phyloP scores from a whole-genome alignment of 805 yeast species.

The Nakazawaea pomicola region DNA sequence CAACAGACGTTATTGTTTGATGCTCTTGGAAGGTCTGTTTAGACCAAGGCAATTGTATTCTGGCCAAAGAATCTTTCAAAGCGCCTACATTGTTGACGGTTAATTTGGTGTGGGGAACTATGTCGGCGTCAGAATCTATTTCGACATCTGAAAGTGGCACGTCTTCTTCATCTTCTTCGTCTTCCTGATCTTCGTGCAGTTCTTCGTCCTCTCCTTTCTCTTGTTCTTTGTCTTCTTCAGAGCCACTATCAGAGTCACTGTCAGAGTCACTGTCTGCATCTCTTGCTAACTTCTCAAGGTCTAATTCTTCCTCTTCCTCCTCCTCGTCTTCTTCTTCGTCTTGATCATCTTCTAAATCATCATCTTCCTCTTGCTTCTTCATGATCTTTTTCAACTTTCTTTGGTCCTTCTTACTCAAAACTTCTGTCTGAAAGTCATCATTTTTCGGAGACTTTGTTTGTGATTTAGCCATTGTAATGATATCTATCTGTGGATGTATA shows the following conservation, averaged over 20 bases:
- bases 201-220: slow-evolving; percentile 41
- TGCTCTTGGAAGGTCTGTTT: slow-evolving; percentile 79
- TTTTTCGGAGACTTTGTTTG: slow-evolving; percentile 13
- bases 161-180: slow-evolving; percentile 72
- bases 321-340: slow-evolving; percentile 30
- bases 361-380: slow-evolving; percentile 33
- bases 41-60: slow-evolving; percentile 61
- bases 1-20: slow-evolving; percentile 61
- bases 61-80: slow-evolving; percentile 58
- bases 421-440: slow-evolving; percentile 41
- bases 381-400: slow-evolving; percentile 51
- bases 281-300: slow-evolving; percentile 22
- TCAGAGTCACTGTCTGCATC: slow-evolving; percentile 31
- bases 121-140: slow-evolving; percentile 89
- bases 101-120: slow-evolving; percentile 85
- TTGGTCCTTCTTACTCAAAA: slow-evolving; percentile 59
- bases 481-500: not conserved
- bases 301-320: slow-evolving; percentile 22
- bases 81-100: slow-evolving; percentile 90
- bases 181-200: slow-evolving; percentile 51
- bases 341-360: slow-evolving; percentile 30
- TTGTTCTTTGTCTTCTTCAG: slow-evolving; percentile 29
- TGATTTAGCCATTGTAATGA: slow-evolving; percentile 13
- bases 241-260: slow-evolving; percentile 19
- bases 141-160: slow-evolving; percentile 89